phyloP scores from a whole-genome alignment of 2,329 filamentous ascomycete genomes.

The Epichloe coenophiala region DNA sequence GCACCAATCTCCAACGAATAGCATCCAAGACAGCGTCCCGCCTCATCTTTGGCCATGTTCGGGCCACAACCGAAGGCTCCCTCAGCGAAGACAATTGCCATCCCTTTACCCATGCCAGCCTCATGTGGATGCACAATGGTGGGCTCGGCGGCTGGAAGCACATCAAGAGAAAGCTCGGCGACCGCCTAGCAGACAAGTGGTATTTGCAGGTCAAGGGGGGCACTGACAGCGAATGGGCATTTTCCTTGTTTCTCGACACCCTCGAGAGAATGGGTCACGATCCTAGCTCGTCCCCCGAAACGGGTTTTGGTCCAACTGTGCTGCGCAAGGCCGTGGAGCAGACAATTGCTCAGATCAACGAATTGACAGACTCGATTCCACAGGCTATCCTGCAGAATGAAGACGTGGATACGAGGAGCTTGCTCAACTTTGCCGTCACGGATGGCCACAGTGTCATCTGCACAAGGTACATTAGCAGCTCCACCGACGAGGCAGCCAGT shows the following conservation, averaged over 20 bases:
- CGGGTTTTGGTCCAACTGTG: constrained; percentile 66
- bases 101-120: constrained; percentile 76
- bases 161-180: constrained; percentile 76
- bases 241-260: constrained; percentile 84
- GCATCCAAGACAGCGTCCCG: constrained; percentile 89
- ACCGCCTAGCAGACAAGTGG: constrained; percentile 77
- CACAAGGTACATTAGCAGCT: constrained; percentile 85
- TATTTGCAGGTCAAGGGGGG: constrained; percentile 87
- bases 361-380: constrained; percentile 67
- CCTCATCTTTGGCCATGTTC: constrained; percentile 90
- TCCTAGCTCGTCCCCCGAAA: constrained; percentile 57
- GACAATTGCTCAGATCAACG: constrained; percentile 88
- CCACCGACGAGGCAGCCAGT: constrained; percentile 85
- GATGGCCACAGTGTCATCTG: constrained; percentile 93
- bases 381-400: constrained; percentile 52
- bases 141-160: constrained; percentile 86
- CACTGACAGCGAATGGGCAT: constrained; percentile 98
- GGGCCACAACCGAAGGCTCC: constrained; percentile 87
- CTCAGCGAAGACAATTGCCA: constrained; percentile 96
- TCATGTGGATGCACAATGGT: constrained; percentile 99
- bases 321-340: constrained; percentile 71
- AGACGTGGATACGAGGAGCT: constrained; percentile 66
- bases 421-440: constrained; percentile 90
- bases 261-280: constrained; percentile 69
- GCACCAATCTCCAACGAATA: constrained; percentile 85